Evolutionary conservation across 352 stramenopile species (phyloP).

Genomic region (Peronospora destructor): DNA sequence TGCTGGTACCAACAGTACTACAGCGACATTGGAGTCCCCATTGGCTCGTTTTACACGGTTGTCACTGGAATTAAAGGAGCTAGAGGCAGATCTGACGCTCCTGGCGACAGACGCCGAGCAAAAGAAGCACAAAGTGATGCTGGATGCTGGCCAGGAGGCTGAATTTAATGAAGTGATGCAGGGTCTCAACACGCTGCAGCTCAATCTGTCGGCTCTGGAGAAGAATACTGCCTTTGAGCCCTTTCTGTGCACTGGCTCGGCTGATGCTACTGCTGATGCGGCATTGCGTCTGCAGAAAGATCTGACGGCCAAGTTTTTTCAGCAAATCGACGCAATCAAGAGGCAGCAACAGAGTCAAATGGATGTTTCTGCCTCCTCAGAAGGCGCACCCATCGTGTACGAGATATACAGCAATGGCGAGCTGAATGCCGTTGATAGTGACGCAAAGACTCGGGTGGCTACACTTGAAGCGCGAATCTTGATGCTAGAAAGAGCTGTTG

Average conservation of each 20-base stretch:
- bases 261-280: constrained; percentile 26
- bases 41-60: constrained; percentile 65
- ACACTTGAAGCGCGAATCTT: constrained; percentile 54
- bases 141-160: constrained; percentile 60
- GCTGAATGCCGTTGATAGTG: constrained; percentile 57
- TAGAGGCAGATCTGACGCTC: constrained; percentile 55
- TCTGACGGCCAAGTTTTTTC: constrained; percentile 62
- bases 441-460: constrained; percentile 53
- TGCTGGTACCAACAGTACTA: constrained; percentile 10
- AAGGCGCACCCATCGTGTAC: constrained; percentile 53
- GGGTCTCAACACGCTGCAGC: constrained; percentile 50
- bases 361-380: not conserved
- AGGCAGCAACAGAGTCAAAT: constrained; percentile 29
- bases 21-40: constrained; percentile 47
- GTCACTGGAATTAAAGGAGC: constrained; percentile 60
- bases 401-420: constrained; percentile 78
- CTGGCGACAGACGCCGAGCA: constrained; percentile 34
- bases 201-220: constrained; percentile 55
- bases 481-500: constrained; percentile 52
- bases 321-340: constrained; percentile 58
- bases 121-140: constrained; percentile 45
- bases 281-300: constrained; percentile 57
- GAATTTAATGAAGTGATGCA: constrained; percentile 61
- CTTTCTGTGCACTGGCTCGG: constrained; percentile 33
- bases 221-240: constrained; percentile 49